Evolutionary conservation across 768 basidiomycete species (phyloP).

Genomic region (Boletales sp.): DNA sequence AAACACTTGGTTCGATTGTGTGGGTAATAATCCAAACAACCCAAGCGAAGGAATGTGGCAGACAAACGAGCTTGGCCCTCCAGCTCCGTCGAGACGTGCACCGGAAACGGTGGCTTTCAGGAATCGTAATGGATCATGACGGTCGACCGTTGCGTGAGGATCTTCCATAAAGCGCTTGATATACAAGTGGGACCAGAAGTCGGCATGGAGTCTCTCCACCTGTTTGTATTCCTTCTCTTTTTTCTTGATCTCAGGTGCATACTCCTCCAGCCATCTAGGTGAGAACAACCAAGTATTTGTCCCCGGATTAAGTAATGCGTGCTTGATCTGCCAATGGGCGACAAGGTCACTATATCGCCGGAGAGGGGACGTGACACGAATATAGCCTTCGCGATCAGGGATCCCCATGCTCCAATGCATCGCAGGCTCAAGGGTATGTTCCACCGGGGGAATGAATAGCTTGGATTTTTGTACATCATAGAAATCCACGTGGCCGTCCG

Average conservation of each 20-base stretch:
- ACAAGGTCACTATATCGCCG: conserved; percentile 81
- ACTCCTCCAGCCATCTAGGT: conserved; percentile 40
- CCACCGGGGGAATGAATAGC: conserved; percentile 33
- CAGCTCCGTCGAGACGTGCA: conserved; percentile 13
- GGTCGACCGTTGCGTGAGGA: conserved; percentile 13
- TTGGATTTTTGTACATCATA: conserved; percentile 32
- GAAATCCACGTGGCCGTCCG: conserved; percentile 42
- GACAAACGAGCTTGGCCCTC: conserved; percentile 5
- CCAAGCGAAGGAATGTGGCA: conserved; percentile 29
- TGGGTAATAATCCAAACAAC: conserved; percentile 14
- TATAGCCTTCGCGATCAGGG: conserved; percentile 74
- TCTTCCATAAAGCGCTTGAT: conserved; percentile 37
- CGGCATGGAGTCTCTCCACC: conserved; percentile 30
- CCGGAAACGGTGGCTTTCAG: conserved; percentile 26
- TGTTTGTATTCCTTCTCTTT: conserved; percentile 35
- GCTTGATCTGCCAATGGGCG: conserved; percentile 92
- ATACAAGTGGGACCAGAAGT: conserved; percentile 40
- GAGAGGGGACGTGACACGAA: conserved; percentile 80
- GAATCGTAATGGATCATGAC: conserved; percentile 25
- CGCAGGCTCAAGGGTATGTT: conserved; percentile 50
- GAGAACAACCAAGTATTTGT: conserved; percentile 42
- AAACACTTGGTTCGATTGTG: conserved; percentile 4
- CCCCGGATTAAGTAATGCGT: conserved; percentile 48
- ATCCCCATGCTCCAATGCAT: conserved; percentile 70
- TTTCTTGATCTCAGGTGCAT: conserved; percentile 36